Evolutionary conservation across 2,329 filamentous ascomycete species (phyloP).

Genomic region (Talaromyces funiculosus): DNA sequence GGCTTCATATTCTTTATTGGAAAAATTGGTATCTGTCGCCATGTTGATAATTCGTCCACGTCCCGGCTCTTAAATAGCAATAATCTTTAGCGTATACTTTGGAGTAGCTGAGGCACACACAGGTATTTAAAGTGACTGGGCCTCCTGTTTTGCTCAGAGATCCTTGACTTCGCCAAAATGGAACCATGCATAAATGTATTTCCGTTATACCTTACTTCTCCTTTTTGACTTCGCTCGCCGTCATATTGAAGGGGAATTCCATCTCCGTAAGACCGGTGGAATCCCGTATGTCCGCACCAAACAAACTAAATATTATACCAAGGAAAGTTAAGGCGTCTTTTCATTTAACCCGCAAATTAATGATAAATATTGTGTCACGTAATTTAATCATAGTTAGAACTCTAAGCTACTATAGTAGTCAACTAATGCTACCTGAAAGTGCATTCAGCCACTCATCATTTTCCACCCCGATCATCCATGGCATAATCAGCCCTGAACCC

Average conservation of each 20-base stretch:
- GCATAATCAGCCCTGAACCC: not conserved
- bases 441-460: not conserved
- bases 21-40: not conserved
- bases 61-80: not conserved
- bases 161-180: not conserved
- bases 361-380: not conserved
- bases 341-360: not conserved
- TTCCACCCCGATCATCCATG: not conserved
- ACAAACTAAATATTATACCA: no score
- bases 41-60: not conserved
- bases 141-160: not conserved
- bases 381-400: not conserved
- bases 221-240: no score
- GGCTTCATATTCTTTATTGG: not conserved
- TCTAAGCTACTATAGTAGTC: not conserved
- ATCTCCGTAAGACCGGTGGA: no score
- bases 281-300: no score
- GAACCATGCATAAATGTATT: no score
- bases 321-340: no score
- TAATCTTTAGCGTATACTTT: not conserved
- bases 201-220: no score
- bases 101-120: not conserved
- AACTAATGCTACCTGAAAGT: not conserved
- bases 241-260: no score
- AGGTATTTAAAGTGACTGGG: not conserved